phyloP scores from a whole-genome alignment of 768 basidiomycete species.

The Gymnopilus junonius region DNA sequence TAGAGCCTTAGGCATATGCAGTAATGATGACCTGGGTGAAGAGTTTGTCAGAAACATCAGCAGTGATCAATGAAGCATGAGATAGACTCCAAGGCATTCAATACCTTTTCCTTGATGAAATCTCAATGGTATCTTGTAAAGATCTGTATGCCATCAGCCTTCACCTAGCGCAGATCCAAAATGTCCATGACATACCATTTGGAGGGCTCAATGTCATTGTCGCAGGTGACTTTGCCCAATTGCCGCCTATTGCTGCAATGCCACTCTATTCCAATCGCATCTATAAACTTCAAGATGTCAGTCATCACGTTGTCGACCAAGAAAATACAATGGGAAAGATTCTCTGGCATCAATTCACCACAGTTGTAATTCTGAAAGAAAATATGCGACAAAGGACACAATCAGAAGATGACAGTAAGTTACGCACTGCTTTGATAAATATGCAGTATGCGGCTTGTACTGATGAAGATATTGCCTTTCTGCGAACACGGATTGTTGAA shows the following conservation, averaged over 20 bases:
- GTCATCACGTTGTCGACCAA: slow-evolving; percentile 12
- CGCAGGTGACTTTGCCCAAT: slow-evolving; percentile 49
- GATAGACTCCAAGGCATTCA: slow-evolving; percentile 13
- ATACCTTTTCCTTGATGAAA: slow-evolving; percentile 39
- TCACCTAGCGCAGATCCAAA: slow-evolving; percentile 21
- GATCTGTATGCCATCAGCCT: slow-evolving; percentile 35
- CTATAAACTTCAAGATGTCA: neutral
- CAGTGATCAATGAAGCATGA: slow-evolving; percentile 17
- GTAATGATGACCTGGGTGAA: neutral
- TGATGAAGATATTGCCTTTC: slow-evolving; percentile 23
- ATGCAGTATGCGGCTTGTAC: slow-evolving; percentile 39
- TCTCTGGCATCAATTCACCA: slow-evolving; percentile 38
- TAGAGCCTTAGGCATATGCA: slow-evolving; percentile 6
- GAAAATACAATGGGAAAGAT: slow-evolving; percentile 28
- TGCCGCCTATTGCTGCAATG: slow-evolving; percentile 34
- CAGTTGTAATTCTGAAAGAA: slow-evolving; percentile 36
- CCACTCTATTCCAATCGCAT: slow-evolving; percentile 14
- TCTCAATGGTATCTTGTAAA: slow-evolving; percentile 40
- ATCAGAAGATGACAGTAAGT: slow-evolving; percentile 23
- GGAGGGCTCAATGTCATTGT: slow-evolving; percentile 46
- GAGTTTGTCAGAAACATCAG: neutral
- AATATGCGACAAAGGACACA: slow-evolving; percentile 35
- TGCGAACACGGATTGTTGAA: slow-evolving; percentile 28
- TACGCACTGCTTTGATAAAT: slow-evolving; percentile 32
- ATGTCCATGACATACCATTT: slow-evolving; percentile 25